These are phyloP conservation scores for Murraya paniculata DNA, from an alignment of 345 rosid species.

Conservation along the genomic window DNA sequence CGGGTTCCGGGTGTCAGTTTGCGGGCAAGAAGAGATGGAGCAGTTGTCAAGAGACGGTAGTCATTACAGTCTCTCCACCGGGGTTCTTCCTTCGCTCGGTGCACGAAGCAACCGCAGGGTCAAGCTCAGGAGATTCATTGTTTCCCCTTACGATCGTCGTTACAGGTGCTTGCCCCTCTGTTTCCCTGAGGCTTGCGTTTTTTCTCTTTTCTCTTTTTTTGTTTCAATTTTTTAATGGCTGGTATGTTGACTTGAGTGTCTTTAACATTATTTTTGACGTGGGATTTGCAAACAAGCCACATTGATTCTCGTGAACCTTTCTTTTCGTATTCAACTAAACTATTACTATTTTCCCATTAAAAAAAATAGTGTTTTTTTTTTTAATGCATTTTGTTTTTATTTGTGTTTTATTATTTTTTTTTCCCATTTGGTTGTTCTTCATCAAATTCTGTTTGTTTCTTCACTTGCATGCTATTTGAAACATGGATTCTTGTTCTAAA, in stretches of 20 bases:
- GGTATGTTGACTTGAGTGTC: slow-evolving; percentile 3
- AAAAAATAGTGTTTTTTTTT: not conserved
- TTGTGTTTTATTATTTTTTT: not conserved
- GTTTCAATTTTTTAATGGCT: not conserved
- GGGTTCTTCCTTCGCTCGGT: slow-evolving; percentile 86
- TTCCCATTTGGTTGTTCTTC: not conserved
- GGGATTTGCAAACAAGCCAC: slow-evolving; percentile 8
- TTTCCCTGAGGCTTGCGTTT: not conserved
- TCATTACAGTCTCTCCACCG: slow-evolving; percentile 81
- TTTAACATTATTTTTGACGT: not conserved
- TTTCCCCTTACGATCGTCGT: slow-evolving; percentile 82
- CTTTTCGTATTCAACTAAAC: not conserved
- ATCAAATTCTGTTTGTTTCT: not conserved
- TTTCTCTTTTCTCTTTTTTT: not conserved
- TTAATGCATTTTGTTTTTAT: not conserved
- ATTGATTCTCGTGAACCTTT: slow-evolving; percentile 23
- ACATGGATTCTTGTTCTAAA: slow-evolving; percentile 10
- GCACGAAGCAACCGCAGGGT: slow-evolving; percentile 79
- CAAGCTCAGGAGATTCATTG: slow-evolving; percentile 52
- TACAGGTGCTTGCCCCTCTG: slow-evolving; percentile 52
- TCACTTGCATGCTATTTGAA: slow-evolving; percentile 10
- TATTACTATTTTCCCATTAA: not conserved
- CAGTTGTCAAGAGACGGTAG: slow-evolving; percentile 81
- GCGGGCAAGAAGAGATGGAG: slow-evolving; percentile 68
- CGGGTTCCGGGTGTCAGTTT: slow-evolving; percentile 35